A percentile compares a stretch with the other conserved stretches of the same genome.
phyloP scores from a whole-genome alignment of 2,329 filamentous ascomycete species.

The Alternaria viburni region DNA sequence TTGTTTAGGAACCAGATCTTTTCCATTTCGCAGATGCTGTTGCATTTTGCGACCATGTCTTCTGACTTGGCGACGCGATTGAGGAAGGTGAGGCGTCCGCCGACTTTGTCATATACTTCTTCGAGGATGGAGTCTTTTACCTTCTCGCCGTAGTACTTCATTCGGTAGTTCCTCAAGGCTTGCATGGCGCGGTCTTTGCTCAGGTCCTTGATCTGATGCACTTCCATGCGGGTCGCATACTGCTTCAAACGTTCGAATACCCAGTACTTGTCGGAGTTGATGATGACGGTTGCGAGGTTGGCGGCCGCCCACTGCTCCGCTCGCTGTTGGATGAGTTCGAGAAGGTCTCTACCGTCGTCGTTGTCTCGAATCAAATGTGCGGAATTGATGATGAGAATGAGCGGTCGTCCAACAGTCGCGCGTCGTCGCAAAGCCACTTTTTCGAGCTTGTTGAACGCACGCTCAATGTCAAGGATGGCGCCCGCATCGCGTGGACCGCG shows the following conservation, averaged over 20 bases:
- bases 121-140: constrained; percentile 65
- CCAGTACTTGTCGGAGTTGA: constrained; percentile 99
- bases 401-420: constrained; percentile 66
- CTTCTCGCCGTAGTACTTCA: constrained; percentile 73
- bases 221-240: constrained; percentile 92
- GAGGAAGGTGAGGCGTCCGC: constrained; percentile 85
- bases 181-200: constrained; percentile 77
- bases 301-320: constrained; percentile 96
- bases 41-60: constrained; percentile 80
- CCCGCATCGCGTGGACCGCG: constrained; percentile 90
- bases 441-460: constrained; percentile 96
- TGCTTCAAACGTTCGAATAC: constrained; percentile 94
- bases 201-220: constrained; percentile 84
- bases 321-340: constrained; percentile 93
- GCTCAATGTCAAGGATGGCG: constrained; percentile 91
- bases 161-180: constrained; percentile 80
- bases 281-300: constrained; percentile 87
- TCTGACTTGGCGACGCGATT: constrained; percentile 85
- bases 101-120: constrained; percentile 83
- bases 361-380: constrained; percentile 91
- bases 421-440: constrained; percentile 85
- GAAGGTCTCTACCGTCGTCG: constrained; percentile 87
- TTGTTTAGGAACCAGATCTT: constrained; percentile 80
- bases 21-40: constrained; percentile 72
- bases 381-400: constrained; percentile 94